These are phyloP conservation scores for Buddleja alternifolia DNA, from an alignment of 257 asterid species.

Conservation along the genomic window DNA sequence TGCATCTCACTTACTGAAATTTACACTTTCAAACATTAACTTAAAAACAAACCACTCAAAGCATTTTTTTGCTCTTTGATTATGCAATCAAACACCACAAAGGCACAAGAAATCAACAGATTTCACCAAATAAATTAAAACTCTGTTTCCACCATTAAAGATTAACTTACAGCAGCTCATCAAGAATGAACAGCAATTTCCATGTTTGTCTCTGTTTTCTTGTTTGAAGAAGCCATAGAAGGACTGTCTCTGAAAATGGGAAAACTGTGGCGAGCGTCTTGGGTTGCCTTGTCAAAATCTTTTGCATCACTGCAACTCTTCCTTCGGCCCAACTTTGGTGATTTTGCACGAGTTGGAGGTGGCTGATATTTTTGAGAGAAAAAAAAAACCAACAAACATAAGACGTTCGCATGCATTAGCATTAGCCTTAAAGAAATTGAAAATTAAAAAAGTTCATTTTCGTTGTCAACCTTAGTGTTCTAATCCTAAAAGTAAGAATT, in stretches of 20 bases:
- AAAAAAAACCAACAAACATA: slow-evolving; percentile 3
- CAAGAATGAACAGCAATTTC: slow-evolving; percentile 60
- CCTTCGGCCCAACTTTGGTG: slow-evolving; percentile 85
- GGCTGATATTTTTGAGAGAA: slow-evolving; percentile 47
- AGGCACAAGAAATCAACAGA: slow-evolving; percentile 30
- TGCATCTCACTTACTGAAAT: slow-evolving; percentile 44
- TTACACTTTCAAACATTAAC: slow-evolving; percentile 54
- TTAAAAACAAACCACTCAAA: slow-evolving; percentile 39
- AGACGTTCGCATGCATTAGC: background rate
- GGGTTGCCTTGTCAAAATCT: slow-evolving; percentile 38
- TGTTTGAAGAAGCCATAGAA: slow-evolving; percentile 30
- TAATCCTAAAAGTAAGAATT: background rate
- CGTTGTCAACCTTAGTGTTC: slow-evolving; percentile 10
- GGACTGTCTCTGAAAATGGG: slow-evolving; percentile 44
- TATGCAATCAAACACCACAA: slow-evolving; percentile 33
- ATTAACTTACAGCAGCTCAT: slow-evolving; percentile 52
- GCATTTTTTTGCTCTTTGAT: slow-evolving; percentile 32
- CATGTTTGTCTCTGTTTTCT: slow-evolving; percentile 35
- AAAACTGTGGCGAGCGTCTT: slow-evolving; percentile 47
- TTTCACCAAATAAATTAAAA: slow-evolving; percentile 40
- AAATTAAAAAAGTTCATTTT: background rate
- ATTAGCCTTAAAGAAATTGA: slow-evolving; percentile 14
- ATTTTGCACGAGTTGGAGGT: slow-evolving; percentile 90
- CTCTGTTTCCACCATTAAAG: slow-evolving; percentile 13
- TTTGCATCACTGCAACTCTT: slow-evolving; percentile 64